These are phyloP conservation scores for Fagus sylvatica DNA, from an alignment of 306 rosid genomes.

Conservation along the genomic window DNA sequence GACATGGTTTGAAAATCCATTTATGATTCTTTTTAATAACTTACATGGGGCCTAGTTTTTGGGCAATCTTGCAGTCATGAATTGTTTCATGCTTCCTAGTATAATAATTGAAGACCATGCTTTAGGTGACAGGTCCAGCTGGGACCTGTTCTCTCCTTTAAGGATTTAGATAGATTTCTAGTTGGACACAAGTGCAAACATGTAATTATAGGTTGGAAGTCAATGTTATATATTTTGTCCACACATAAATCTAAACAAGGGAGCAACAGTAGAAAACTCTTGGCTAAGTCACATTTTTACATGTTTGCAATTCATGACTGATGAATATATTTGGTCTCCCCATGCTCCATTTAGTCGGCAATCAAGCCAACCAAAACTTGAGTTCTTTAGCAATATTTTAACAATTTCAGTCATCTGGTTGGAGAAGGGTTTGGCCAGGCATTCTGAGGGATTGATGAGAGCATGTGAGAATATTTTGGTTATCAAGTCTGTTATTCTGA, in stretches of 20 bases:
- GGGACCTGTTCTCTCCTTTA: neutral
- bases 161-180: neutral
- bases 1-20: too few relatives aligned
- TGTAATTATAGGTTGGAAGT: neutral
- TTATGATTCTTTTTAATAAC: neutral
- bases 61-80: neutral
- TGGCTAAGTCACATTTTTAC: neutral
- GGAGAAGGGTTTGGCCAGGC: neutral
- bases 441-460: neutral
- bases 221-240: neutral
- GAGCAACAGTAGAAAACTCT: neutral
- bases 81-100: neutral
- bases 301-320: too few relatives aligned
- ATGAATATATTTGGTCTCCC: neutral
- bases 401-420: neutral
- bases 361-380: neutral
- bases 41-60: neutral
- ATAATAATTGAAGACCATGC: neutral
- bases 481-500: neutral
- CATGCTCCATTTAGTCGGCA: neutral
- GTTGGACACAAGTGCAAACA: neutral
- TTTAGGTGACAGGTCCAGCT: neutral
- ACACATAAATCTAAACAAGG: neutral
- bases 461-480: neutral
- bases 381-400: neutral